Evolutionary conservation across 2,329 filamentous ascomycete genomes (phyloP).

Genomic region (Mycocentrospora acerina): DNA sequence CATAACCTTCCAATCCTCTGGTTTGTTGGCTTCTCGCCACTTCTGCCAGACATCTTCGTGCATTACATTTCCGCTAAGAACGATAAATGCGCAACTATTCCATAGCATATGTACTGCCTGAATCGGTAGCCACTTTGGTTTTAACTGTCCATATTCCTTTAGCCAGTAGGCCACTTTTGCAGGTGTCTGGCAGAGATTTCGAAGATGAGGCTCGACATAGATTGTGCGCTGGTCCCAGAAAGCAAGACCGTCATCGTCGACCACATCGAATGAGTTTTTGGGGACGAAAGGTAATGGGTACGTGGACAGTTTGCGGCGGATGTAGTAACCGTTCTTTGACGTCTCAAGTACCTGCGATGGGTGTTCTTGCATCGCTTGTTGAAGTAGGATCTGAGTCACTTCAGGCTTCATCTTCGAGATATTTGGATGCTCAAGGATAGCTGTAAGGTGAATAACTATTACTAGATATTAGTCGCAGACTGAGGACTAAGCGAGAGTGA

Average conservation of each 20-base stretch:
- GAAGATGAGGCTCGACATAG: constrained; percentile 40
- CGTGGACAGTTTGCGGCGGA: constrained; percentile 32
- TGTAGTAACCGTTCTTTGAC: constrained; percentile 27
- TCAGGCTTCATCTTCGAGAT: constrained; percentile 35
- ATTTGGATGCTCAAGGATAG: constrained; percentile 31
- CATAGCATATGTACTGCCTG: constrained; percentile 35
- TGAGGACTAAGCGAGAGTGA: neutral
- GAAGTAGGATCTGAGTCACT: constrained; percentile 30
- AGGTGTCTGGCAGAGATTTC: constrained; percentile 32
- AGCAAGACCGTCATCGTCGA: constrained; percentile 30
- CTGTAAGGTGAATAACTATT: constrained; percentile 36
- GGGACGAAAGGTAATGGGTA: constrained; percentile 35
- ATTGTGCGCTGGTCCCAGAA: constrained; percentile 42
- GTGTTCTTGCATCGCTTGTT: constrained; percentile 25
- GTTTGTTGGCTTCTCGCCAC: constrained; percentile 29
- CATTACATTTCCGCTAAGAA: constrained; percentile 36
- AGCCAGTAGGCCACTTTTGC: constrained; percentile 36
- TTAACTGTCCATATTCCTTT: constrained; percentile 28
- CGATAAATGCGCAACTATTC: constrained; percentile 38
- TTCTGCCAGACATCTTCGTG: constrained; percentile 33
- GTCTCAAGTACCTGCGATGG: constrained; percentile 23
- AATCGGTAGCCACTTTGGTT: constrained; percentile 37
- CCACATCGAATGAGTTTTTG: constrained; percentile 22
- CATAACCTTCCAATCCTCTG: constrained; percentile 39
- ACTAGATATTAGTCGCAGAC: neutral